Conservation (phyloP, 192 early-diverging fungal genomes). For the Haplosporangium gracile region DNA sequence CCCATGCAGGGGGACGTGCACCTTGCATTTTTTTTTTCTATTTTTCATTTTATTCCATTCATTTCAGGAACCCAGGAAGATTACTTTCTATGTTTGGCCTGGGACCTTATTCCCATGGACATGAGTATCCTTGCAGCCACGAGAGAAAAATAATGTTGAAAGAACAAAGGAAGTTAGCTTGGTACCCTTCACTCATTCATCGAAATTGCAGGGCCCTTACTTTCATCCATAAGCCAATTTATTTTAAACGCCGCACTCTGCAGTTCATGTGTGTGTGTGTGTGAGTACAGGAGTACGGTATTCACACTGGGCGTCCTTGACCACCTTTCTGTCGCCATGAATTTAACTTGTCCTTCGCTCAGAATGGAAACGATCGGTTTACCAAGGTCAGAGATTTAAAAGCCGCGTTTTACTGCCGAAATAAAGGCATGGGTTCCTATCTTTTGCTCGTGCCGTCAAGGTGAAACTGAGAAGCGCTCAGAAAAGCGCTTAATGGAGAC, state of each 20-base stretch:
- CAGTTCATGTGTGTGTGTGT: too few relatives aligned
- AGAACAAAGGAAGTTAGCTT: not conserved
- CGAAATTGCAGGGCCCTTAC: not conserved
- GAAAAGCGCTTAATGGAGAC: not conserved
- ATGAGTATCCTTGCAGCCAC: not conserved
- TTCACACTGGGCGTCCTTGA: not conserved
- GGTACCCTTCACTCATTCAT: not conserved
- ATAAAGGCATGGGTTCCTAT: not conserved
- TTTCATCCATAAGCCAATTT: not conserved
- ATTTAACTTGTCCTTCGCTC: not conserved
- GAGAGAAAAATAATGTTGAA: not conserved
- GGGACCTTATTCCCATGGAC: not conserved
- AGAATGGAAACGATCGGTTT: not conserved
- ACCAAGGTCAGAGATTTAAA: not conserved
- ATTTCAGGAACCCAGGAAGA: not conserved
- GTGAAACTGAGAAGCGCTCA: not conserved
- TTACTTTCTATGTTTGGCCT: not conserved
- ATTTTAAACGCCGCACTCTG: not conserved
- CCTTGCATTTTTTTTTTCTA: not conserved
- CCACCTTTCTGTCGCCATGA: not conserved
- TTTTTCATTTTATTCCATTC: not conserved
- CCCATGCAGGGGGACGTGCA: not conserved
- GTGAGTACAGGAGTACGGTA: not conserved
- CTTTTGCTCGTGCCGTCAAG: not conserved
- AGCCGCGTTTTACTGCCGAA: not conserved